Percentiles rank a stretch among this genome's conserved stretches.
Evolutionary conservation across 345 rosid species (phyloP).

Genomic region (Turritis glabra): DNA sequence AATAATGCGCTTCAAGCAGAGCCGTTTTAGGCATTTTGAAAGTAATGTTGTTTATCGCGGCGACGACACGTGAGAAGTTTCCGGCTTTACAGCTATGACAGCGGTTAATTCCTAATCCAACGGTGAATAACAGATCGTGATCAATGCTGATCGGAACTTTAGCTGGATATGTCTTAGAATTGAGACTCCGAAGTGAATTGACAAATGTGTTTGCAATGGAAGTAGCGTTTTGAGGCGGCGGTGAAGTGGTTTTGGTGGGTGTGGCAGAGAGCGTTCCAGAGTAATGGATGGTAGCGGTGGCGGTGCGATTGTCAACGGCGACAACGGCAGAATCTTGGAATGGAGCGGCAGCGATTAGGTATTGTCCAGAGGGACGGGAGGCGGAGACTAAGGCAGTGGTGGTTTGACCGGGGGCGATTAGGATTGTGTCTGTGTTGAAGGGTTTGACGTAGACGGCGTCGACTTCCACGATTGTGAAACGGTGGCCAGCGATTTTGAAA

Average conservation of each 20-base stretch:
- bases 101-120: constrained; percentile 71
- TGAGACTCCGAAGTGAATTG: constrained; percentile 62
- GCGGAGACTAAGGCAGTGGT: constrained; percentile 65
- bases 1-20: constrained; percentile 78
- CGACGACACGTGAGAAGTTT: constrained; percentile 63
- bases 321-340: constrained; percentile 84
- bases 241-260: constrained; percentile 43
- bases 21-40: constrained; percentile 69
- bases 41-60: constrained; percentile 70
- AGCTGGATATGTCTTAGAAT: constrained; percentile 62
- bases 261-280: constrained; percentile 47
- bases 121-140: constrained; percentile 63
- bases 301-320: constrained; percentile 63
- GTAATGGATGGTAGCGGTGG: constrained; percentile 70
- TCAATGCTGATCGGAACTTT: constrained; percentile 64
- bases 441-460: constrained; percentile 82
- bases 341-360: constrained; percentile 64
- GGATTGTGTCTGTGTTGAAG: constrained; percentile 61
- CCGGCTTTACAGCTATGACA: constrained; percentile 59
- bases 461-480: constrained; percentile 81
- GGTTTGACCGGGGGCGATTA: constrained; percentile 84
- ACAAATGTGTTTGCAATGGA: constrained; percentile 51
- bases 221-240: constrained; percentile 70
- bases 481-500: constrained; percentile 80
- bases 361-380: constrained; percentile 48